Evolutionary conservation across 2,329 filamentous ascomycete species (phyloP), one percentile per base, ranked within the genome.

Genomic region (Hypoxylon sp.): DNA sequence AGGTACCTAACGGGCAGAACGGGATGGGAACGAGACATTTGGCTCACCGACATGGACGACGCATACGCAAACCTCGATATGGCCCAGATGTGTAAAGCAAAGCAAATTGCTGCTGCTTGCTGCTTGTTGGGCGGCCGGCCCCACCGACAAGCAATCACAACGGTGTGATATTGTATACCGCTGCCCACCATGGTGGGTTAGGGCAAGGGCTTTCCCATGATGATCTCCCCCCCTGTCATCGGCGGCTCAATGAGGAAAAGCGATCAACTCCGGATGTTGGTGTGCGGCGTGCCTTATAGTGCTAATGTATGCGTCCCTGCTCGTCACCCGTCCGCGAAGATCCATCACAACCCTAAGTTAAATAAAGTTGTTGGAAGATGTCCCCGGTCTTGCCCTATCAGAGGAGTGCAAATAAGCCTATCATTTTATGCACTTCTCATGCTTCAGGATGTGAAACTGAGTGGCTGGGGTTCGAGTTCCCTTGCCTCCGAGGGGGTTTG

Each of bases 201-300:
- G 50, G 53, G 57, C 19, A 60, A 57, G 54, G 57, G 57, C 44
- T 57, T 57, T 31, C 17, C 20, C 25, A 8, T 19, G n/a, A 35
- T 7, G 6, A 9, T 25, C 31, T 31, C 20, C n/a, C 34, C 45
- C 41, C 49, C 12, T 45, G 42, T 40, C 30, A 31, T 35, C 34
- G 31, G 27, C 15, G 27, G 36, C 50, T 44, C 27, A 40, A 31
- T 25, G 21, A 41, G 27, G 31, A 46, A 31, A 55, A 46, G 42
- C 43, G 43, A 55, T 42, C 44, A 15, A 25, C 36, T 48, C 36
- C 42, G 35, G 32, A 32, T 47, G 31, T 23, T 34, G 31, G 40
- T 17, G 40, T 34, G 37, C 38, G 43, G 38, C 31, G 30, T 40
- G 41, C 36, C 16, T 16, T 30, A 6, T n/a, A 20, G 32, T 32